Evolutionary conservation across 2,329 filamentous ascomycete species (phyloP).

Genomic region (Botrytis squamosa): DNA sequence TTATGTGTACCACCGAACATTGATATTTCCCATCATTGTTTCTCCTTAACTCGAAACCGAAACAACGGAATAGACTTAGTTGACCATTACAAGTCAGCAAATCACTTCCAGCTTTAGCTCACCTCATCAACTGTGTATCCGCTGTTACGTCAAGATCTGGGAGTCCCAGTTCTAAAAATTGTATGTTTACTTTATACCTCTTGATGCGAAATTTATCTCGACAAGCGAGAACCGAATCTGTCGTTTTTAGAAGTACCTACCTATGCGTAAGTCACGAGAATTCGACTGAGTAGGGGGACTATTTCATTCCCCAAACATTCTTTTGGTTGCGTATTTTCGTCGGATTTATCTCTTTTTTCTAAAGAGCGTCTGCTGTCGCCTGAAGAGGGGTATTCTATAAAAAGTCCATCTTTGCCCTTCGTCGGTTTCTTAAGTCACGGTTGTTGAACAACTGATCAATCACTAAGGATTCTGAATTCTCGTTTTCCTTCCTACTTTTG

Average conservation of each 20-base stretch:
- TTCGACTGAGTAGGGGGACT: background rate
- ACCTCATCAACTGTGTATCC: background rate
- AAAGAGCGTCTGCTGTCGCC: background rate
- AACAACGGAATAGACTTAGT: background rate
- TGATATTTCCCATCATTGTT: background rate
- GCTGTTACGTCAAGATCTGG: background rate
- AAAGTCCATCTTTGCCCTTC: background rate
- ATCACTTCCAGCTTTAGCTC: background rate
- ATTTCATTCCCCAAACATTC: background rate
- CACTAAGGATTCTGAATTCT: background rate
- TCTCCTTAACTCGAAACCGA: fast-evolving
- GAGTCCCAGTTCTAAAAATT: fast-evolving
- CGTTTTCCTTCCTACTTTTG: no score
- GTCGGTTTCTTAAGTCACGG: background rate
- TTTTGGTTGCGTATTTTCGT: background rate
- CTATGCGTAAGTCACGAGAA: no score
- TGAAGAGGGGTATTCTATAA: background rate
- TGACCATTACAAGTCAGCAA: background rate
- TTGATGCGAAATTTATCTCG: background rate
- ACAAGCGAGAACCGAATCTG: background rate
- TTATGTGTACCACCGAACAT: fast-evolving
- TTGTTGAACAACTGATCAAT: background rate
- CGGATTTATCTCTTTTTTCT: background rate
- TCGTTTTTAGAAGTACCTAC: background rate
- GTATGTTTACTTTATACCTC: background rate